Base-by-base conservation (phyloP, 129 eudicot species). In the Dittrichia graveolens region DNA sequence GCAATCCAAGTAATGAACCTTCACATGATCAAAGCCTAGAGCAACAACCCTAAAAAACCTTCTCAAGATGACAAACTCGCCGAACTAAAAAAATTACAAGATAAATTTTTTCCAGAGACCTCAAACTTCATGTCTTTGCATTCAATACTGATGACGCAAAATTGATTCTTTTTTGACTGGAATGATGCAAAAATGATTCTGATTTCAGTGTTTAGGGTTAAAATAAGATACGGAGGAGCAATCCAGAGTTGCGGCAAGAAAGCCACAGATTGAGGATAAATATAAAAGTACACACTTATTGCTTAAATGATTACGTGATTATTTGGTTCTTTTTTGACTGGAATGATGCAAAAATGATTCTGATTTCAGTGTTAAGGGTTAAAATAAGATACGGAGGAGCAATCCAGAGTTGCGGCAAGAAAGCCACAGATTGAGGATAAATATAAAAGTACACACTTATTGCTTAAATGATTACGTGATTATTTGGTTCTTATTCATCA, bases 31-130 rank as follows among this genome's bases (percentile, higher is more conserved):
- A n/a, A 18, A 60, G 60, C 24, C 18, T 8, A 59, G 44, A 24
- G 45, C 38, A 50, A 63, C 59, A 74, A 49, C n/a, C 64, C 40
- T 7, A n/a, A 37, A 41, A 37, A 62, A 71, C 39, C 55, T 62
- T 19, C 5, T 52, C 71, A 49, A 50, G 64, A 14, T 63, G 45
- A 50, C 61, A 48, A 73, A 61, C 61, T 38, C 49, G 62, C 61
- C 48, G 0, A 12, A 49, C 50, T 64, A n/a, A 43, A 50, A 50
- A 13, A 64, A 41, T 39, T 10, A 61, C 49, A 73, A 11, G 24
- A 47, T 52, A 4, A 67, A 35, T 16, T 13, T 45, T 43, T 43
- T n/a, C n/a, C 46, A 8, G 14, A 43, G 54, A 14, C 45, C 11
- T 72, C 58, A 45, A 50, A 49, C 70, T 49, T 60, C n/a, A 8